Conservation (phyloP, 2,329 filamentous ascomycete genomes). For the Pyrenophora seminiperda region DNA sequence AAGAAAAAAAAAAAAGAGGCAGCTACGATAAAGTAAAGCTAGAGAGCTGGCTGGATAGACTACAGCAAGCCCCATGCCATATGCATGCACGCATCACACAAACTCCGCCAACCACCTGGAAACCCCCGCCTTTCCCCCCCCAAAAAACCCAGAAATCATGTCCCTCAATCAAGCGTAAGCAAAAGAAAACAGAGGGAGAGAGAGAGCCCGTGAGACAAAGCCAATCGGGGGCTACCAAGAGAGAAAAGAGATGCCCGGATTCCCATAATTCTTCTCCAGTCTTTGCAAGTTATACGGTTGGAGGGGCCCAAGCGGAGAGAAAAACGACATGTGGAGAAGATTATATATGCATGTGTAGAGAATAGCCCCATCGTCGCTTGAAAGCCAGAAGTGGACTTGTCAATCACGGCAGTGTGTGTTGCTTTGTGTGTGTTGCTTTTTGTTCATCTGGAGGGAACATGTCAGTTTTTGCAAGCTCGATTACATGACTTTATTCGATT, state of each 20-base stretch:
- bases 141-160: slow-evolving; percentile 12
- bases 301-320: background rate
- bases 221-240: no score
- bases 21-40: background rate
- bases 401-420: background rate
- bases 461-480: background rate
- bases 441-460: background rate
- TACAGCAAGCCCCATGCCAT: slow-evolving; percentile 3
- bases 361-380: no score
- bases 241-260: background rate
- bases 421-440: background rate
- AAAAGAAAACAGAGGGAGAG: background rate
- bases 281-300: slow-evolving; percentile 23
- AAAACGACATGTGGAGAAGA: slow-evolving; percentile 28
- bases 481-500: background rate
- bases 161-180: slow-evolving; percentile 14
- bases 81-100: slow-evolving; percentile 2
- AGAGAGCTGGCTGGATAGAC: slow-evolving; percentile 1
- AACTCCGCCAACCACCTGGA: slow-evolving; percentile 6
- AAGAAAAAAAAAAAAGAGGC: no score
- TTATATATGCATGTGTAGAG: no score
- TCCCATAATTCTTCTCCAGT: slow-evolving; percentile 9
- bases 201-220: background rate
- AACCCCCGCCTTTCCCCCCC: background rate
- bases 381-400: background rate